Percentiles rank a stretch among this genome's conserved stretches.
phyloP scores from a whole-genome alignment of 768 basidiomycete genomes.

The Boletus bicolor region DNA sequence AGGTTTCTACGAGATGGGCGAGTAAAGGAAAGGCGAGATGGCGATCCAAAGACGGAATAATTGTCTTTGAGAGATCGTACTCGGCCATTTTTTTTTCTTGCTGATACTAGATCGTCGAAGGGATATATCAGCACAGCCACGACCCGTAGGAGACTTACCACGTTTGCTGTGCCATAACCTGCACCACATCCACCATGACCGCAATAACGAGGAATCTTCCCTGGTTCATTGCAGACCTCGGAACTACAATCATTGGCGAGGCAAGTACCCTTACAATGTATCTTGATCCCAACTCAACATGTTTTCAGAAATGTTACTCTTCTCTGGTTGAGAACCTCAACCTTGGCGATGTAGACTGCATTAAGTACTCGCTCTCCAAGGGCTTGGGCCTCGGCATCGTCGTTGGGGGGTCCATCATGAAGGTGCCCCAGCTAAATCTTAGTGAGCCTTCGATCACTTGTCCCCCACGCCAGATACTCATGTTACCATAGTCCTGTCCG shows the following conservation, averaged over 20 bases:
- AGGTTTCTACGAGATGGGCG: conserved; percentile 75
- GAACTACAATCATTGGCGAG: conserved; percentile 77
- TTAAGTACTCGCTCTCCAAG: conserved; percentile 91
- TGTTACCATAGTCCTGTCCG: conserved; percentile 53
- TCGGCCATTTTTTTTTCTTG: conserved; percentile 61
- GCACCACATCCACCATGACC: conserved; percentile 50
- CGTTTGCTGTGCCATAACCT: conserved; percentile 2
- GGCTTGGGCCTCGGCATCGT: conserved; percentile 92
- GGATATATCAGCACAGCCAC: conserved; percentile 26
- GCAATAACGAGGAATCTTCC: conserved; percentile 82
- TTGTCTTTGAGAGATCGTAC: conserved; percentile 85
- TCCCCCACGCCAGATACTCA: background rate
- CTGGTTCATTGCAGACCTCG: conserved; percentile 77
- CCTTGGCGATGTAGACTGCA: conserved; percentile 70
- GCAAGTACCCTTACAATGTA: conserved; percentile 36
- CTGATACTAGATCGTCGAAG: conserved; percentile 2
- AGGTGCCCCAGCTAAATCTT: conserved; percentile 88
- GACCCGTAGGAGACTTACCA: background rate
- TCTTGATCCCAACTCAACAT: background rate
- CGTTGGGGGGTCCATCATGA: conserved; percentile 90
- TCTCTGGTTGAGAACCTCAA: conserved; percentile 86
- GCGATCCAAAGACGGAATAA: conserved; percentile 90
- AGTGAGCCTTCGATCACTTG: conserved; percentile 45
- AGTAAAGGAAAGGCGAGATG: conserved; percentile 94
- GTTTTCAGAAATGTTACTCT: conserved; percentile 80